Evolutionary conservation across 257 asterid genomes (phyloP).

Genomic region (Penstemon eatonii): DNA sequence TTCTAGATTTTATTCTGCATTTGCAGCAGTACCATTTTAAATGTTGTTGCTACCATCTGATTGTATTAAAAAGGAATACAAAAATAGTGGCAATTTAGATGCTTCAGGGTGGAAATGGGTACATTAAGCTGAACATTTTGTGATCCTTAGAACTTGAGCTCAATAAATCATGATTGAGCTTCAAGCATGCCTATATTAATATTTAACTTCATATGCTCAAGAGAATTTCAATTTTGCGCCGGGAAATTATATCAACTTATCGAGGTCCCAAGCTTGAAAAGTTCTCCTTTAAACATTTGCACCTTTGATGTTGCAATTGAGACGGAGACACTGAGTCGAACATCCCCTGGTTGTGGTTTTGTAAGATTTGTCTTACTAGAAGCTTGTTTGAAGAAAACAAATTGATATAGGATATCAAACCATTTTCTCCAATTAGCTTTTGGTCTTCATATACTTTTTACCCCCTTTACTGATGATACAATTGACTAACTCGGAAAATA

Average conservation of each 20-base stretch:
- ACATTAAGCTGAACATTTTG: background rate
- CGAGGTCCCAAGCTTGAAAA: background rate
- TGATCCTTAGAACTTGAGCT: constrained; percentile 17
- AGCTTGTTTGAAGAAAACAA: background rate
- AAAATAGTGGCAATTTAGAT: background rate
- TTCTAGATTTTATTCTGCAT: background rate
- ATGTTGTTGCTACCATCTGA: constrained; percentile 2
- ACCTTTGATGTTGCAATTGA: constrained; percentile 3
- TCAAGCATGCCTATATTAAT: background rate
- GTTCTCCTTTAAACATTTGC: background rate
- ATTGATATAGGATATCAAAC: background rate
- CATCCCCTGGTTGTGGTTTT: constrained; percentile 6
- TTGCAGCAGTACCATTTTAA: background rate
- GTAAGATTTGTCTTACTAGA: background rate
- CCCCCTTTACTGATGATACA: background rate
- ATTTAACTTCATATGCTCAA: background rate
- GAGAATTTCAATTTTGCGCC: background rate
- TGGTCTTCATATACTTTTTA: background rate
- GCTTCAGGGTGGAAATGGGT: constrained; percentile 13
- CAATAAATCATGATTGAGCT: background rate
- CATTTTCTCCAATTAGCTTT: background rate
- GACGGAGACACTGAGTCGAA: constrained; percentile 6
- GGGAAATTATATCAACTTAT: no score
- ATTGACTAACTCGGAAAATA: background rate
- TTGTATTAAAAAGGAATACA: background rate